Evolutionary conservation across 768 basidiomycete genomes (phyloP), one percentile per base, ranked within the genome.

Genomic region (Leucocoprinus sp.): DNA sequence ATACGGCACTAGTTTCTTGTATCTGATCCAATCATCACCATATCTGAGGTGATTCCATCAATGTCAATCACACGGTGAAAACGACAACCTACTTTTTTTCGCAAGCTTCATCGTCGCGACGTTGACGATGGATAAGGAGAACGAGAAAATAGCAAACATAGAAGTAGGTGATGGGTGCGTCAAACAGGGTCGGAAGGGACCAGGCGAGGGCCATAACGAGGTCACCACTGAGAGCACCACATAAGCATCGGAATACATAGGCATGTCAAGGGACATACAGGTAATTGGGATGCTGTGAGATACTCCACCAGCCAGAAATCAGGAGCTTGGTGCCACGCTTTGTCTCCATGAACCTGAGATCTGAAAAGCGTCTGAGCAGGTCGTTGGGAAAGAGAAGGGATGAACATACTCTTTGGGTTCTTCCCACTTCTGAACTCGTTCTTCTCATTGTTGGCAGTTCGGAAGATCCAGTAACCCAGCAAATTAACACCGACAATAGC

Each of bases 241-340:
- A 17, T 41, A 11, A 41, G 39, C 15, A 26, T 24, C 5, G 17
- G 24, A 4, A 21, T 6, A 5, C n/a, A 15, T 1, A 41, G 39
- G 12, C 14, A 27, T 26, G 23, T n/a, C n/a, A 17, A 4, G 26
- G 28, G 38, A 64, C 78, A 45, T 52, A 84, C 84, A 90, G 58
- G 63, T 93, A 93, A 55, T 93, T 93, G 1, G 96, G 96, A 63
- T 99, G 96, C 31, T 89, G 76, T 0, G 87, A 93, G 40, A 75
- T 64, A 7, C 93, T 95, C 96, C 96, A 99, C 96, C 96, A 98
- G 5, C 96, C 96, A 3, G 88, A 89, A 22, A 82, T 95, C 21
- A 99, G 74, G 26, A 99, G 72, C 61, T 91, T 96, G 2, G 89
- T 83, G 11, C 96, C 96, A 14, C 79, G 76, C 52, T 80, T 75